These are phyloP conservation scores for Alternaria burnsii DNA, from an alignment of 2,329 filamentous ascomycete genomes.

Conservation along the genomic window DNA sequence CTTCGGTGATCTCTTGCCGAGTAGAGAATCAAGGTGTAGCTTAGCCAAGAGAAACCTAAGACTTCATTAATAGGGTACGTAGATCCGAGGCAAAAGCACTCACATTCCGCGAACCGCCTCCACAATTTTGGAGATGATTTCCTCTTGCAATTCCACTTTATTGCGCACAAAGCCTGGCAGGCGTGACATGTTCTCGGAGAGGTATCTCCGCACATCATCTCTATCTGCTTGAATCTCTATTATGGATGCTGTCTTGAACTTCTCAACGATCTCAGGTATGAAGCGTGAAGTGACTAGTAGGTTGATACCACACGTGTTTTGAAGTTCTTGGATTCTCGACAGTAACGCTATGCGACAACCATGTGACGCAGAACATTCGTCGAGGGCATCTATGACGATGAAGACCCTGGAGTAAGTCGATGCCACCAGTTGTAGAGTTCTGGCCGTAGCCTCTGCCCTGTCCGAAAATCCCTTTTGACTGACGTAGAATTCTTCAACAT, in stretches of 20 bases:
- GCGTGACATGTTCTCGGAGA: neutral
- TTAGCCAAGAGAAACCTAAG: neutral
- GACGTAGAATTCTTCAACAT: no score
- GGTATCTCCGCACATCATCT: no score
- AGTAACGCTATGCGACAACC: neutral
- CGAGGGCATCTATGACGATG: neutral
- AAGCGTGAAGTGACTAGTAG: no score
- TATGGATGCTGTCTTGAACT: neutral
- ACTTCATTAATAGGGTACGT: no score
- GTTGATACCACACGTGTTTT: neutral
- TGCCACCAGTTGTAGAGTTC: neutral
- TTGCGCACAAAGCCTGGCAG: neutral
- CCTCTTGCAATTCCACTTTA: neutral
- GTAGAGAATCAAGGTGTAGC: neutral
- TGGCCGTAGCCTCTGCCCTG: rapidly evolving
- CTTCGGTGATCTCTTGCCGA: neutral
- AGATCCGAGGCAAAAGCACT: no score
- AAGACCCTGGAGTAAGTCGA: neutral
- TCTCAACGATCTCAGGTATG: no score
- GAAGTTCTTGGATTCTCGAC: neutral
- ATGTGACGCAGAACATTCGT: neutral
- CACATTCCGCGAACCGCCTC: no score
- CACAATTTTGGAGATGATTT: no score
- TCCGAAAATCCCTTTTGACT: no score
- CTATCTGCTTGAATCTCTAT: neutral